These are phyloP conservation scores for Curvularia sp. DNA, from an alignment of 2,329 filamentous ascomycete species.

Conservation along the genomic window DNA sequence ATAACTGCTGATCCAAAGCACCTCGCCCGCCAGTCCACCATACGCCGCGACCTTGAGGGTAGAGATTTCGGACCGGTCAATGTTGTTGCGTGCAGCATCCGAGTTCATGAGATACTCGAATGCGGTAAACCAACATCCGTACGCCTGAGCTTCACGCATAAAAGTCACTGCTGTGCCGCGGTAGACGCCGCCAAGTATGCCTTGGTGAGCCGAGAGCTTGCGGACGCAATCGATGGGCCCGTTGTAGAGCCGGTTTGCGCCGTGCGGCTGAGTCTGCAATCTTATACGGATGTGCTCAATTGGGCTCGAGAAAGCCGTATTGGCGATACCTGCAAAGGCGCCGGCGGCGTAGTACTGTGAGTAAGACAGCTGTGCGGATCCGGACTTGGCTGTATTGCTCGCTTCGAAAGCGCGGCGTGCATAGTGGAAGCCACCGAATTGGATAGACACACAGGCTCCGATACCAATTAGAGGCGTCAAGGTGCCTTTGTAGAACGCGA, in stretches of 20 bases:
- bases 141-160: conserved; percentile 88
- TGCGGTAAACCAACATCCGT: conserved; percentile 91
- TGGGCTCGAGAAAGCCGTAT: conserved; percentile 84
- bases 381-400: conserved; percentile 62
- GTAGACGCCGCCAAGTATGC: conserved; percentile 77
- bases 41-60: conserved; percentile 89
- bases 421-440: conserved; percentile 96
- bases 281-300: conserved; percentile 98
- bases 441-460: conserved; percentile 92
- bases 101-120: conserved; percentile 97
- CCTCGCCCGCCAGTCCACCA: conserved; percentile 91
- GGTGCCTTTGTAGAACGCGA: conserved; percentile 98
- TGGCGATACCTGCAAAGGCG: conserved; percentile 90
- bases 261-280: conserved; percentile 94
- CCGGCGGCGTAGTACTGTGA: conserved; percentile 88
- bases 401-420: conserved; percentile 85
- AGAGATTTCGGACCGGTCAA: conserved; percentile 78
- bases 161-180: conserved; percentile 87
- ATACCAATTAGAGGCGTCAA: conserved; percentile 94
- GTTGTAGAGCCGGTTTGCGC: conserved; percentile 74
- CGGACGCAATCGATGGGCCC: conserved; percentile 90
- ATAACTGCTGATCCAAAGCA: conserved; percentile 90
- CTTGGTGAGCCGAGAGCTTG: conserved; percentile 75
- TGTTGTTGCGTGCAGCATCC: conserved; percentile 78
- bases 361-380: conserved; percentile 69